These are phyloP conservation scores for Hippophae rhamnoides DNA, from an alignment of 306 rosid species.

Conservation along the genomic window DNA sequence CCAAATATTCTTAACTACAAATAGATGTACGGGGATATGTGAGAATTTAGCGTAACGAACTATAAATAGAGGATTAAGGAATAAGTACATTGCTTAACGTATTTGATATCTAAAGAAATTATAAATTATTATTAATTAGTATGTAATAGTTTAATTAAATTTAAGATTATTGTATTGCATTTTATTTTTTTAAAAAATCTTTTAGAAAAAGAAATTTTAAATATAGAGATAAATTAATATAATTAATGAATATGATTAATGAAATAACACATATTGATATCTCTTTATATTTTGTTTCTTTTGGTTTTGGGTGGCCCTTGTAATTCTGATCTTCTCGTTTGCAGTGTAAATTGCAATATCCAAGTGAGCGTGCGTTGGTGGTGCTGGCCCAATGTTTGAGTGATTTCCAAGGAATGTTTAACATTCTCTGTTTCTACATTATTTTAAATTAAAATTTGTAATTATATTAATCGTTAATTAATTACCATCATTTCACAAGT, in stretches of 20 bases:
- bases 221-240: too few species aligned
- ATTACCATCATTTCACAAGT: not conserved
- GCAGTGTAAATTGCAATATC: slow-evolving; percentile 11
- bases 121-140: too few species aligned
- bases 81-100: slow-evolving; percentile 66
- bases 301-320: not conserved
- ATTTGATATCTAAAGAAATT: slow-evolving; percentile 23
- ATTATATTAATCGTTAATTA: slow-evolving; percentile 4
- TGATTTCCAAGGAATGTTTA: slow-evolving; percentile 29
- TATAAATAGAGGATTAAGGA: slow-evolving; percentile 40
- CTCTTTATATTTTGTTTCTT: too few species aligned
- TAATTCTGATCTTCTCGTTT: not conserved
- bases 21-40: slow-evolving; percentile 49
- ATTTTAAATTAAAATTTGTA: not conserved
- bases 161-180: too few species aligned
- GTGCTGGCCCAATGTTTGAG: slow-evolving; percentile 50
- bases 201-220: too few species aligned
- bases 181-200: too few species aligned
- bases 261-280: too few species aligned
- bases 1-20: slow-evolving; percentile 13
- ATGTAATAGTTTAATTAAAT: too few species aligned
- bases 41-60: slow-evolving; percentile 96
- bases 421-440: slow-evolving; percentile 19
- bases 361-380: slow-evolving; percentile 41
- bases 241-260: too few species aligned